Conservation (phyloP, 352 stramenopile species). For the Pseudoperonospora humuli region DNA sequence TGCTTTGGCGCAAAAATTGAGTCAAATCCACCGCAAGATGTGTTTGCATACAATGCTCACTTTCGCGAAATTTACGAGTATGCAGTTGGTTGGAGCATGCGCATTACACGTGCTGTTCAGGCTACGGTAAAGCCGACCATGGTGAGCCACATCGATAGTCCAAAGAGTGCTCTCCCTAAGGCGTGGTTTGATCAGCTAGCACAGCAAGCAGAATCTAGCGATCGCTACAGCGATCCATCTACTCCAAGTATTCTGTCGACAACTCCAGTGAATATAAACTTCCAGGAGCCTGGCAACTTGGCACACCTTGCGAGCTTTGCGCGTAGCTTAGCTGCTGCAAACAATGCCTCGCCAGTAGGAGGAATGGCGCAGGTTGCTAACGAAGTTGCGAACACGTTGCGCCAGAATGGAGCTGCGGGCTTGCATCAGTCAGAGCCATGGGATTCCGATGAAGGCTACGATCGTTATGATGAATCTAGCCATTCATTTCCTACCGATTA, state of each 20-base stretch:
- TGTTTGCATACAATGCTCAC: slow-evolving; percentile 74
- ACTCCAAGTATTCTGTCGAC: slow-evolving; percentile 20
- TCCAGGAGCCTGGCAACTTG: slow-evolving; percentile 63
- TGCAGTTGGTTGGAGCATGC: slow-evolving; percentile 63
- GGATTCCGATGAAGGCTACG: slow-evolving; percentile 57
- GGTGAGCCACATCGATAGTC: slow-evolving; percentile 53
- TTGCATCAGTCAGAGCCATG: slow-evolving; percentile 49
- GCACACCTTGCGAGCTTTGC: slow-evolving; percentile 67
- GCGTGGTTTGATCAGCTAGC: slow-evolving; percentile 76
- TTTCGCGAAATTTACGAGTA: slow-evolving; percentile 81
- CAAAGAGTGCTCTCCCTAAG: slow-evolving; percentile 60
- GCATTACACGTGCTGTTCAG: slow-evolving; percentile 72
- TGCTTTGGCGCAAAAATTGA: slow-evolving; percentile 73
- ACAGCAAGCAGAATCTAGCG: slow-evolving; percentile 33
- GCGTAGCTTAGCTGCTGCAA: slow-evolving; percentile 37
- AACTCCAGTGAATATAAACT: slow-evolving; percentile 24
- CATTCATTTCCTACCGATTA: slow-evolving; percentile 56
- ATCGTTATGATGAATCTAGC: slow-evolving; percentile 51
- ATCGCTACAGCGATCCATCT: slow-evolving; percentile 35
- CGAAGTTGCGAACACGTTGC: slow-evolving; percentile 70
- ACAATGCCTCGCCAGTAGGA: slow-evolving; percentile 14
- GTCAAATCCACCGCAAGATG: slow-evolving; percentile 55
- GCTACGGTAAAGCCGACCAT: slow-evolving; percentile 69
- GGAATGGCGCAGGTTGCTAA: slow-evolving; percentile 48
- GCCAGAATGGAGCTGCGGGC: slow-evolving; percentile 20